Evolutionary conservation across 495 filamentous ascomycete genomes (phyloP), one percentile per base, ranked within the genome.

Genomic region (Hyaloscypha hepaticicola): DNA sequence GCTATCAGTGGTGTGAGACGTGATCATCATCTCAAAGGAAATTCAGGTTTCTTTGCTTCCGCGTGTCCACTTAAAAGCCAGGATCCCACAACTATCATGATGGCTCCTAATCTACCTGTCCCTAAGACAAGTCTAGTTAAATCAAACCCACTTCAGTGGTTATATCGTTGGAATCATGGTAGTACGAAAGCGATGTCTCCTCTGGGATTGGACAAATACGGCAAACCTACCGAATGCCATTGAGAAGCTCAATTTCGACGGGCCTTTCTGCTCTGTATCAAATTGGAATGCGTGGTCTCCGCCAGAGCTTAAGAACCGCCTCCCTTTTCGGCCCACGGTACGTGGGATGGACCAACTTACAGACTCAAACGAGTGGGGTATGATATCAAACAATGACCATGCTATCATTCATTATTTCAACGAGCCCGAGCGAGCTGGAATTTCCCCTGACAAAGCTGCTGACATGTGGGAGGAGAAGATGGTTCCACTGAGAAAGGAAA

Each of bases 221-320:
- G 63, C 63, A 49, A 71, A 76, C 28, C 12, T 68, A n/a, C 71
- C 72, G 21, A 66, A 72, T 27, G 70, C 76, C 28, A 77, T 81
- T 26, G 73, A 75, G 50, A 66, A 75, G 25, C 64, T 78, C 57
- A 67, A 72, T 55, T 76, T 73, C 69, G 33, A 65, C 29, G 70
- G 76, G 11, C 75, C 75, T 27, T 63, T 80, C 7, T 55, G 61
- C 52, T 78, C 79, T 58, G 55, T 76, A 49, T 68, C 72, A 45
- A 82, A 80, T 63, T 82, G 78, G 79, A 80, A 82, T 64, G 68
- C 78, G 21, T 82, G 78, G 78, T 63, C 67, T 0, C 79, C 78
- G 22, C 76, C 75, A 24, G 79, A 79, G 65, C 75, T 82, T 48
- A 74, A 76, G 62, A 70, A 67, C 21, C 74, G 77, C 48, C 72